Percentiles rank a stretch among this genome's conserved stretches.
Conservation (phyloP, 192 early-diverging fungal genomes). For the Rhizophlyctis rosea region DNA sequence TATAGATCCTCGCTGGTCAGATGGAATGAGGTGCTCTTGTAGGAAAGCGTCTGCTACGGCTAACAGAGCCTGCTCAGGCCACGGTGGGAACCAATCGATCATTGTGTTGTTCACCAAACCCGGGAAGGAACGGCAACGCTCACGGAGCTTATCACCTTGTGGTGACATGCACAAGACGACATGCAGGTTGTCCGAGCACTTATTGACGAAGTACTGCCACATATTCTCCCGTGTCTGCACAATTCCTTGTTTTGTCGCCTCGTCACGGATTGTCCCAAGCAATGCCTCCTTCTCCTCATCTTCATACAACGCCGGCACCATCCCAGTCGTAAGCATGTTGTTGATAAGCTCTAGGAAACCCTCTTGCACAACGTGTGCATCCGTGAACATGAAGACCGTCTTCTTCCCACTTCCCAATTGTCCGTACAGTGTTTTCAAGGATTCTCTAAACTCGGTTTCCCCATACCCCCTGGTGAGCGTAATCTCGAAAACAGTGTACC, state of each 20-base stretch:
- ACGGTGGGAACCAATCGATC: conserved; percentile 63
- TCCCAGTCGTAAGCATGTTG: conserved; percentile 63
- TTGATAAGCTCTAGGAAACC: conserved; percentile 62
- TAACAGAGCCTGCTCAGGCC: conserved; percentile 61
- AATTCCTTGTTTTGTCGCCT: conserved; percentile 49
- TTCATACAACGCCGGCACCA: conserved; percentile 58
- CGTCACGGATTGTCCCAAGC: conserved; percentile 46
- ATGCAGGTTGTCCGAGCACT: conserved; percentile 57
- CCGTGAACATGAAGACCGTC: conserved; percentile 60
- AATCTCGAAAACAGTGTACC: conserved; percentile 57
- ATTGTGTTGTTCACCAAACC: conserved; percentile 65
- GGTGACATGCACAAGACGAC: conserved; percentile 62
- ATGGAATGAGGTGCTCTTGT: conserved; percentile 42
- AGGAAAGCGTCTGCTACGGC: conserved; percentile 60
- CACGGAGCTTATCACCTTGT: conserved; percentile 59
- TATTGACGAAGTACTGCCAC: conserved; percentile 62
- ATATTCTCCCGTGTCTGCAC: conserved; percentile 50
- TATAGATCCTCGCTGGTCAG: conserved; percentile 43
- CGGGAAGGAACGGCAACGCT: conserved; percentile 57
- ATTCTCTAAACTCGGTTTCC: conserved; percentile 55
- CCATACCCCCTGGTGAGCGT: conserved; percentile 56
- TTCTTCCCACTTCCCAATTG: conserved; percentile 48
- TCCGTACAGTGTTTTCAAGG: conserved; percentile 49
- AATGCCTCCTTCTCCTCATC: conserved; percentile 60
- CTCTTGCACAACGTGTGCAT: conserved; percentile 63